phyloP scores from a whole-genome alignment of 2,329 filamentous ascomycete species.

The Emydomyces testavorans region DNA sequence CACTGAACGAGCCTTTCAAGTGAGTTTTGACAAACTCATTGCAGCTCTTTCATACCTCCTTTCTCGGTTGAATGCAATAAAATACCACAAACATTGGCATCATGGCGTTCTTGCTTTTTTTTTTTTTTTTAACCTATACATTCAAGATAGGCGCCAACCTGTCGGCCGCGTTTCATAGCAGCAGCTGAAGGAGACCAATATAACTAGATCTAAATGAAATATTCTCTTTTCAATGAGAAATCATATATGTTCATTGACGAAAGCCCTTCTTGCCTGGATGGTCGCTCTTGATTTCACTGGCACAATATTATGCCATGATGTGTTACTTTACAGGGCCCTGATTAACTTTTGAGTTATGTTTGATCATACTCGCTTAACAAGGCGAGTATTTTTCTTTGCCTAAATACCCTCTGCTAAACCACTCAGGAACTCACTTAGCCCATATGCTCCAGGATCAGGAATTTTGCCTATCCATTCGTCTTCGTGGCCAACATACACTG shows the following conservation, averaged over 20 bases:
- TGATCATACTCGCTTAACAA: neutral
- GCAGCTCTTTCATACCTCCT: neutral
- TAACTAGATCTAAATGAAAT: neutral
- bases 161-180: neutral
- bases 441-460: conserved; percentile 62
- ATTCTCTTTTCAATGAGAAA: neutral
- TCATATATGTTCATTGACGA: neutral
- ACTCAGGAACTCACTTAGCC: conserved; percentile 73
- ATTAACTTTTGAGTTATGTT: too few relatives aligned
- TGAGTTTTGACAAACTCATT: neutral
- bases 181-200: neutral
- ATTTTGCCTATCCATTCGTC: conserved; percentile 56
- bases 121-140: neutral
- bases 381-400: neutral
- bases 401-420: conserved; percentile 52
- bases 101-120: conserved; percentile 5
- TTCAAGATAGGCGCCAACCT: neutral
- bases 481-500: conserved; percentile 67
- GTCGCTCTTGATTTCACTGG: too few relatives aligned
- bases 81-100: conserved; percentile 2
- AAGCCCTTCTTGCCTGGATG: too few relatives aligned
- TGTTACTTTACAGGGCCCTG: too few relatives aligned
- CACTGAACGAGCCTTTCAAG: neutral
- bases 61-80: neutral
- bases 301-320: too few relatives aligned